Evolutionary conservation across 805 yeast species (phyloP).

Genomic region (Cyberlindnera amylophila): DNA sequence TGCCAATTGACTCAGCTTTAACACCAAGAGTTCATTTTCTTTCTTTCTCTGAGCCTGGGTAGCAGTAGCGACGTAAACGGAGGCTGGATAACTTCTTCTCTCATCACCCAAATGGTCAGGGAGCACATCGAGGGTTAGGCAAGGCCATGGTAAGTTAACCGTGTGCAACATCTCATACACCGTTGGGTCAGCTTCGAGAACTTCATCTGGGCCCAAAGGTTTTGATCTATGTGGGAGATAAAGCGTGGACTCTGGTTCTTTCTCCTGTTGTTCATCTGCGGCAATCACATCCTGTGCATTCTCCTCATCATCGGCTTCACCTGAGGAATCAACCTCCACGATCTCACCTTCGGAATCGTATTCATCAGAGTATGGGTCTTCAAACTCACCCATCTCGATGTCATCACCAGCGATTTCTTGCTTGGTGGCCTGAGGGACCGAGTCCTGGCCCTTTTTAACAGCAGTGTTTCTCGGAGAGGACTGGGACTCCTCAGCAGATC

Average conservation of each 20-base stretch:
- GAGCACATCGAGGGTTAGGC: constrained; percentile 82
- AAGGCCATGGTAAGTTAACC: constrained; percentile 95
- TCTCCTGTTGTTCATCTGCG: constrained; percentile 35
- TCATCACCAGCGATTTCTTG: constrained; percentile 37
- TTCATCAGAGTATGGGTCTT: constrained; percentile 87
- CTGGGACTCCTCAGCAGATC: constrained; percentile 22
- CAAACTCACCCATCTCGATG: constrained; percentile 76
- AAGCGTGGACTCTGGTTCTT: constrained; percentile 42
- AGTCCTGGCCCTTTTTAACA: constrained; percentile 16
- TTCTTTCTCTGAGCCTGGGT: constrained; percentile 86
- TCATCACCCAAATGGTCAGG: constrained; percentile 86
- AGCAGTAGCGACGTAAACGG: constrained; percentile 82
- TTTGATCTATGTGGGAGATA: constrained; percentile 86
- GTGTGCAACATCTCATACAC: constrained; percentile 96
- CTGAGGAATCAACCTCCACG: constrained; percentile 66
- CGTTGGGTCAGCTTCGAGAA: constrained; percentile 91
- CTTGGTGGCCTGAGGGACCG: constrained; percentile 20
- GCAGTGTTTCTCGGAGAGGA: constrained; percentile 23
- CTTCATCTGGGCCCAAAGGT: constrained; percentile 94
- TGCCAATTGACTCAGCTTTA: constrained; percentile 76
- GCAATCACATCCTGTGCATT: constrained; percentile 35
- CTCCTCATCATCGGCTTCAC: constrained; percentile 33
- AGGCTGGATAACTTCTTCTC: constrained; percentile 86
- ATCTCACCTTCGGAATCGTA: constrained; percentile 89
- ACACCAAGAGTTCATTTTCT: constrained; percentile 83